Base-by-base conservation (phyloP, 2,329 filamentous ascomycete species). In the Epichloe sibirici region DNA sequence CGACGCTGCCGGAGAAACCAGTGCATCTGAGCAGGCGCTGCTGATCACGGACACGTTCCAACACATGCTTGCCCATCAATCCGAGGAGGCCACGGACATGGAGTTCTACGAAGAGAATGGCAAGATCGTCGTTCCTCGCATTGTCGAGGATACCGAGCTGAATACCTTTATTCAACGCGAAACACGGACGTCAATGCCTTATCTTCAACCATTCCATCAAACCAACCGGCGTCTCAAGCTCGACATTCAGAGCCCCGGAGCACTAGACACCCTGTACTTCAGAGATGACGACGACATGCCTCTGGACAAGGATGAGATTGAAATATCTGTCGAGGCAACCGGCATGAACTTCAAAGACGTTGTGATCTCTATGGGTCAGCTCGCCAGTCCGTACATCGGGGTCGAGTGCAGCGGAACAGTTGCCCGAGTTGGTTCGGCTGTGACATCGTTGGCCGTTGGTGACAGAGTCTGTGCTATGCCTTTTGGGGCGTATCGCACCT, bases 381-480 rank as follows among this genome's bases (percentile, higher is more conserved):
- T 71, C 0, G 56, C 63, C 7, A 64, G 65, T 17, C 57, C 61
- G 3, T 64, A 65, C 28, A 57, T 66, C 3, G 69, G 70, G 8
- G 64, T 70, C 35, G 75, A 77, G 55, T 68, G 65, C 51, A 68
- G 67, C 38, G 70, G 69, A 4, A 62, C 62, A 0, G 58, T 73
- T 5, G 66, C 71, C 35, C 65, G 68, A 0, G 70, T 87, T 13
- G 88, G 87, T 7, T 66, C 76, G 1, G 72, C 71, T 4, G 82
- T 87, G 2, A 78, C 69, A n/a, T 70, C 68, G 25, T 76, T 91
- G 53, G 71, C 79, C 55, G 61, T 76, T 5, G 88, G 89, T 53
- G 88, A 94, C 69, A 82, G 86, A 58, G 83, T 95, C 12, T 88
- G 89, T 12, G 65, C 65, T 42, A 61, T 66, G 61, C 69, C 60